Evolutionary conservation across 148 eudicot genomes (phyloP).

Genomic region (Fallopia convolvulus): DNA sequence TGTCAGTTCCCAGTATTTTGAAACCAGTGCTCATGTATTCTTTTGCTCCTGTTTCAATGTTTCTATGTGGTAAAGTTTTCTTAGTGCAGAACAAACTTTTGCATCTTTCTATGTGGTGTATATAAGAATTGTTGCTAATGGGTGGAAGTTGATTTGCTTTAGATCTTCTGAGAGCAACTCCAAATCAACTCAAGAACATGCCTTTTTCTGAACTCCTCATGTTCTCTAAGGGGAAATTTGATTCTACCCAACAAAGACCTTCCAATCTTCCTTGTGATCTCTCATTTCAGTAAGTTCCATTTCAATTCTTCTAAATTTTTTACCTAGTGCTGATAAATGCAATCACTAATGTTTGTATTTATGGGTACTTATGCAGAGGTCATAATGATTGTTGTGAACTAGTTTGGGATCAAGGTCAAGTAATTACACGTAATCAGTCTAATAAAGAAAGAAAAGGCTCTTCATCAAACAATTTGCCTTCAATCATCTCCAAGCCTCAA

Average conservation of each 20-base stretch:
- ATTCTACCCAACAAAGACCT: constrained; percentile 41
- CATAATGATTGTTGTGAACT: constrained; percentile 55
- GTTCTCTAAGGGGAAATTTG: constrained; percentile 46
- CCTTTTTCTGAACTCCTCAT: constrained; percentile 72
- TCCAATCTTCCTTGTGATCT: constrained; percentile 30
- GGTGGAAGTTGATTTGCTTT: constrained; percentile 16
- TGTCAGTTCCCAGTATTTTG: background rate
- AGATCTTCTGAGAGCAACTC: constrained; percentile 19
- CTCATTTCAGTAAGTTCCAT: constrained; percentile 46
- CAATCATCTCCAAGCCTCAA: constrained; percentile 24
- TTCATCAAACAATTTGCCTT: constrained; percentile 29
- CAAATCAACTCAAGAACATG: constrained; percentile 32
- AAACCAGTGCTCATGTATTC: background rate
- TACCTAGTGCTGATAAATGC: background rate
- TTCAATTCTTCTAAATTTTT: background rate
- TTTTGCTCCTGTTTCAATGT: background rate
- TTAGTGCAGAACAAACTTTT: background rate
- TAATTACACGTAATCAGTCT: constrained; percentile 13
- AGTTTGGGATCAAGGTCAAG: constrained; percentile 43
- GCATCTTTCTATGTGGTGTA: background rate
- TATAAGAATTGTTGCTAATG: constrained; percentile 11
- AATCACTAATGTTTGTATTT: background rate
- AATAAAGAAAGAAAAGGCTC: constrained; percentile 27
- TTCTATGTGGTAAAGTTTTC: background rate
- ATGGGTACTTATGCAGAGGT: constrained; percentile 37